Conservation (phyloP, 495 filamentous ascomycete genomes). For the Talaromyces liani region DNA sequence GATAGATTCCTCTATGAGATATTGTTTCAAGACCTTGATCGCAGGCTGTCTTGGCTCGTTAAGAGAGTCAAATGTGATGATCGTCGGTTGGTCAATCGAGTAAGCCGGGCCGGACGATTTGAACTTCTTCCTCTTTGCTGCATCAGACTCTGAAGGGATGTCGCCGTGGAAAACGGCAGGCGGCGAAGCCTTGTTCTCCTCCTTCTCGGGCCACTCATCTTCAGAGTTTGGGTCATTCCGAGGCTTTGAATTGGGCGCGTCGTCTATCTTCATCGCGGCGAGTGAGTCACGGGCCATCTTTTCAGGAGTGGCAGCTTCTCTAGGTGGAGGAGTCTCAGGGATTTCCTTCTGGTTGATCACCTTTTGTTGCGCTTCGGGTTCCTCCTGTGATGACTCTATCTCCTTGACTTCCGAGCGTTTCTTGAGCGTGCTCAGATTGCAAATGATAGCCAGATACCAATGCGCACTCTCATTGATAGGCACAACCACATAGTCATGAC, state of each 20-base stretch:
- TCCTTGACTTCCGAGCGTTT: slow-evolving; percentile 17
- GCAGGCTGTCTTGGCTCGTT: slow-evolving; percentile 52
- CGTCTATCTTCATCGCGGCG: slow-evolving; percentile 19
- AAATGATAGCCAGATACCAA: slow-evolving; percentile 96
- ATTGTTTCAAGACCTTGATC: slow-evolving; percentile 62
- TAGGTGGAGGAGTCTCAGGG: slow-evolving; percentile 27
- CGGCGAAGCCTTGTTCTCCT: slow-evolving; percentile 15
- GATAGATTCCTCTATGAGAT: slow-evolving; percentile 65
- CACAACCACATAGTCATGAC: slow-evolving; percentile 81
- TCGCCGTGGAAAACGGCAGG: slow-evolving; percentile 11
- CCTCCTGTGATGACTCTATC: slow-evolving; percentile 11
- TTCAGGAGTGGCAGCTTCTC: slow-evolving; percentile 7
- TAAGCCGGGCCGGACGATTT: not conserved
- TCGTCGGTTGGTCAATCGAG: slow-evolving; percentile 43
- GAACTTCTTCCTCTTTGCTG: not conserved
- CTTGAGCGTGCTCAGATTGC: slow-evolving; percentile 61
- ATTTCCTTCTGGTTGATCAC: slow-evolving; percentile 17
- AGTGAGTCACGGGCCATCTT: slow-evolving; percentile 16
- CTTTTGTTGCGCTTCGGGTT: slow-evolving; percentile 1
- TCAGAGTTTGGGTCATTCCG: slow-evolving; percentile 2
- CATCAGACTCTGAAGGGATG: not conserved
- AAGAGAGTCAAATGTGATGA: slow-evolving; percentile 88
- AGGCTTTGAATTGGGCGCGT: slow-evolving; percentile 6
- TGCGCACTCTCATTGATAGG: slow-evolving; percentile 83
- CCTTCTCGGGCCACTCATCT: slow-evolving; percentile 22